Evolutionary conservation across 2,329 filamentous ascomycete species (phyloP), one percentile per base, ranked within the genome.

Genomic region (Cytospora piceae): DNA sequence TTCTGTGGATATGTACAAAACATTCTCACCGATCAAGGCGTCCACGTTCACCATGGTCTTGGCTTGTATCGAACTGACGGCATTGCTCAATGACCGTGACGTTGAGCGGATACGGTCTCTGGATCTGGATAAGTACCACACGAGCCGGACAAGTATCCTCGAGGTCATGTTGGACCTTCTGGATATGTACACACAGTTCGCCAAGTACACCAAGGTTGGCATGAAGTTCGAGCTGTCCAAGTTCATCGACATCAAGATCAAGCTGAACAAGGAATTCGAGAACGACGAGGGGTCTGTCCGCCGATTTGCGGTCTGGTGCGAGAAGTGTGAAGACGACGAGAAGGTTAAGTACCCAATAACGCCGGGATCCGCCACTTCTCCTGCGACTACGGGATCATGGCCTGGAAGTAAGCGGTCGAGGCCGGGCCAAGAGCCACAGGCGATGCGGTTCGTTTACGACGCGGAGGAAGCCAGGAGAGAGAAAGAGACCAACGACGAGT

Each of bases 151-250:
- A 11, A 81, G 81, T 67, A 79, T 86, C 32, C 75, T 84, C 79
- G 94, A 98, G 82, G 94, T 92, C 0, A 86, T 97, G 72, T 87
- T 97, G 49, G 95, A 98, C 74, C 83, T 97, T 0, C 84, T 98
- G 31, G 94, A 99, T 73, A 85, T 98, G 3, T 98, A 97, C 77
- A 95, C 93, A 0, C 91, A 96, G 73, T 90, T 96, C 74, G 87
- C 87, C 63, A 85, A 87, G 70, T 82, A 84, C 60, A 97, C 93
- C 39, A 87, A 89, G 59, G 82, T 97, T 24, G 94, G 93, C 8
- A 82, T 85, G 20, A 81, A 85, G 57, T 90, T 92, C 76, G 86
- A 90, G 56, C 82, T 94, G 53, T 89, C 94, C 70, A 85, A 85
- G 62, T 94, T 97, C 75, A 92, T 98, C 73, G 87, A 90, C 69